Evolutionary conservation across 768 basidiomycete species (phyloP).

Genomic region (Lactarius vividus): DNA sequence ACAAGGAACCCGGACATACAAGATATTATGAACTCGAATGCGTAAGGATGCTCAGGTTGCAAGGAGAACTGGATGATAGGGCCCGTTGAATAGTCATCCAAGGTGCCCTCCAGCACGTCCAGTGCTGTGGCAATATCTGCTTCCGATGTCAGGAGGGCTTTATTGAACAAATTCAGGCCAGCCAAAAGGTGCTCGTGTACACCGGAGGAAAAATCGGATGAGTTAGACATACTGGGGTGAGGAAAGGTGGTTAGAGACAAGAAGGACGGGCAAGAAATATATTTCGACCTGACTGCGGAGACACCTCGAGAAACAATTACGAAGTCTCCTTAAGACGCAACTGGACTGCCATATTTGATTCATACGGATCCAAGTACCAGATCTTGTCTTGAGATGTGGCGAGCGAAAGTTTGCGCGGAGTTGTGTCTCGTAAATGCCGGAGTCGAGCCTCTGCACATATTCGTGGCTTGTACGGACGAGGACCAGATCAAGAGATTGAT

Average conservation of each 20-base stretch:
- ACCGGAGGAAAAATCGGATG: neutral
- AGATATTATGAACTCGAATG: slow-evolving; percentile 18
- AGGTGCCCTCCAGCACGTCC: slow-evolving; percentile 6
- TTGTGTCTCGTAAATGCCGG: neutral
- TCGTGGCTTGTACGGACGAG: too few species aligned
- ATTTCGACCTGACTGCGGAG: slow-evolving; percentile 2
- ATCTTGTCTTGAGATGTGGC: neutral
- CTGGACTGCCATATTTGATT: slow-evolving; percentile 8
- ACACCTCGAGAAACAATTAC: slow-evolving; percentile 9
- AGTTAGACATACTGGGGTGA: neutral
- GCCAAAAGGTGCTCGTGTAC: slow-evolving; percentile 9
- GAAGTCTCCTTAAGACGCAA: neutral
- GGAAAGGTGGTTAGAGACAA: neutral
- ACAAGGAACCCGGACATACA: neutral
- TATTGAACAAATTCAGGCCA: slow-evolving; percentile 10
- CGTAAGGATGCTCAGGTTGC: slow-evolving; percentile 4
- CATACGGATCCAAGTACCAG: neutral
- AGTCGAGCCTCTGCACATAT: too few species aligned
- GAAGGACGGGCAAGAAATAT: neutral
- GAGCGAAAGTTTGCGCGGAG: neutral
- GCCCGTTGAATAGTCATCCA: slow-evolving; percentile 13
- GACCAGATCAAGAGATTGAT: too few species aligned
- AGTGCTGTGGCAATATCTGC: slow-evolving; percentile 4
- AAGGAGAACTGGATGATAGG: slow-evolving; percentile 11
- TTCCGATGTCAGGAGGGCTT: slow-evolving; percentile 3